A percentile compares a stretch with the other conserved stretches of the same genome.
Conservation (phyloP, 2,329 filamentous ascomycete species). For the Diaporthe vexans region DNA sequence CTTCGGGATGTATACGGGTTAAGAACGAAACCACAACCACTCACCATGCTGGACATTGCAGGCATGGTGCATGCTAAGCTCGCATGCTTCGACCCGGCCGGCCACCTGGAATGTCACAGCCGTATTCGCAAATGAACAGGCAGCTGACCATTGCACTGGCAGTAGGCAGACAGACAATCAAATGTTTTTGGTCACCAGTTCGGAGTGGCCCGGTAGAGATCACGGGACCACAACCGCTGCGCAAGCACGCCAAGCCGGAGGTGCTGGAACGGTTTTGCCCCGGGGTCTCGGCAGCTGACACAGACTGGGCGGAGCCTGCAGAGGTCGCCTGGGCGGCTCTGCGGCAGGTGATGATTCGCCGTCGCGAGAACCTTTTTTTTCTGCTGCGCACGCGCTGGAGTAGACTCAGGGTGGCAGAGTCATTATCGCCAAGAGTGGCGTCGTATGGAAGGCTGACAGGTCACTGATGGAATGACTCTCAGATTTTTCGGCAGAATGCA, state of each 20-base stretch:
- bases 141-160: neutral
- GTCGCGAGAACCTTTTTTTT: neutral
- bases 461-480: neutral
- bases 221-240: neutral
- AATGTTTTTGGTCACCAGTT: slow-evolving; percentile 20
- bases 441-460: neutral
- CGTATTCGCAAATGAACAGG: neutral
- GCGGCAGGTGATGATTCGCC: slow-evolving; percentile 24
- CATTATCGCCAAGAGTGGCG: slow-evolving; percentile 36
- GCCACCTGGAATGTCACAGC: too few relatives aligned
- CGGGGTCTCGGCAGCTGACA: slow-evolving; percentile 34
- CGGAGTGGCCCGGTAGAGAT: slow-evolving; percentile 13
- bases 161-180: neutral
- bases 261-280: slow-evolving; percentile 1
- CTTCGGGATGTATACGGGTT: too few relatives aligned
- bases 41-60: too few relatives aligned
- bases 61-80: neutral
- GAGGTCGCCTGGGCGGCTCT: slow-evolving; percentile 7
- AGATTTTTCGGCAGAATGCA: neutral
- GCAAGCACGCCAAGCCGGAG: slow-evolving; percentile 34
- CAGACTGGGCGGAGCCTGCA: slow-evolving; percentile 28
- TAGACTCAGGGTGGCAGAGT: slow-evolving; percentile 4
- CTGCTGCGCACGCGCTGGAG: neutral
- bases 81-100: neutral
- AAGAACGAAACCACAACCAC: too few relatives aligned